Percentiles rank a stretch among this genome's conserved stretches.
These are phyloP conservation scores for Kregervanrija delftensis DNA, from an alignment of 805 yeast species.

Conservation along the genomic window DNA sequence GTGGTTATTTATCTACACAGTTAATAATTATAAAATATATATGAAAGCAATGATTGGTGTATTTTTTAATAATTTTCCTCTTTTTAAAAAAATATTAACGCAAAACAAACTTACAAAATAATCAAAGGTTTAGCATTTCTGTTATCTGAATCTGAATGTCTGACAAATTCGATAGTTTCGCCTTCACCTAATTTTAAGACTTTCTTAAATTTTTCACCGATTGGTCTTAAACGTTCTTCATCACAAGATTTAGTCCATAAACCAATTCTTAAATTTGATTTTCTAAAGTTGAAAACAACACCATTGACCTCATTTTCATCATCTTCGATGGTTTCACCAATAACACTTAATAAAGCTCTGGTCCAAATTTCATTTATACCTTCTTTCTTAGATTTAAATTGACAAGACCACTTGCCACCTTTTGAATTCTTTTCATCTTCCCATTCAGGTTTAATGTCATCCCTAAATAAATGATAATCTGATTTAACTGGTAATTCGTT, in stretches of 20 bases:
- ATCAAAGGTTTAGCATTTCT: slow-evolving; percentile 24
- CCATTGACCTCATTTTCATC: slow-evolving; percentile 88
- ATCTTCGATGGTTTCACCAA: slow-evolving; percentile 90
- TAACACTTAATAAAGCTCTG: slow-evolving; percentile 77
- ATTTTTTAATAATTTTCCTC: background rate
- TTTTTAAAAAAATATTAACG: background rate
- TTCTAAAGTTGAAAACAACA: slow-evolving; percentile 84
- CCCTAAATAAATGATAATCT: slow-evolving; percentile 92
- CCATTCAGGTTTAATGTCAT: slow-evolving; percentile 97
- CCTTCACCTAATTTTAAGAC: slow-evolving; percentile 69
- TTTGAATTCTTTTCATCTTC: slow-evolving; percentile 81
- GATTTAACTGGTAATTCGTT: slow-evolving; percentile 85
- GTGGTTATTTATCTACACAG: too few relatives aligned
- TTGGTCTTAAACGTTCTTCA: slow-evolving; percentile 53
- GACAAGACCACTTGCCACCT: slow-evolving; percentile 94
- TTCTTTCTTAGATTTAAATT: slow-evolving; percentile 52
- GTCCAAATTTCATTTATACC: slow-evolving; percentile 90
- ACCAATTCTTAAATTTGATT: slow-evolving; percentile 74
- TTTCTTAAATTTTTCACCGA: slow-evolving; percentile 84
- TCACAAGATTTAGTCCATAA: slow-evolving; percentile 87
- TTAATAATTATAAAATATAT: too few relatives aligned
- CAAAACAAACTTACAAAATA: slow-evolving; percentile 10
- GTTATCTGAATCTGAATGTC: slow-evolving; percentile 46
- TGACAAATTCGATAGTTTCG: slow-evolving; percentile 73
- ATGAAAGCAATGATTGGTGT: background rate